Base-by-base conservation (phyloP, 208 protist species). In the Porcisia hertigi region DNA sequence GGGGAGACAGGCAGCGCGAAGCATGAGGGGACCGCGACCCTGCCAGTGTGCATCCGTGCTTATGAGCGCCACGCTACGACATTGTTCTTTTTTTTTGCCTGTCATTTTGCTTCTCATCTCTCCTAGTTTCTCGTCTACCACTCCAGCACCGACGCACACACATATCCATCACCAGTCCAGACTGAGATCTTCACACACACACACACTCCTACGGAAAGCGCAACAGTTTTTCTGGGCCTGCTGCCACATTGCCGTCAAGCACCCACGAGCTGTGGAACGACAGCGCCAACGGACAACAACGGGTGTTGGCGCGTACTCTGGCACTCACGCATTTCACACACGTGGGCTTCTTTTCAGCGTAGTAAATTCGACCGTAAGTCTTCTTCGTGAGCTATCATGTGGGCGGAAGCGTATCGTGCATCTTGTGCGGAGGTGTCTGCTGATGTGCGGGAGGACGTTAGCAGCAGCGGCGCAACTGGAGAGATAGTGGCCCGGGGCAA, bases 401-500 rank as follows among this genome's bases (percentile, higher is more conserved):
- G 88, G 88, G 76, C 63, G 8, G 83, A 87, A 25, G 59, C 83
- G 25, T 95, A 95, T 77, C 59, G 58, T 23, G 41, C 74, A 12
- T 77, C 78, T 9, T 95, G 91, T 53, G 75, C 64, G 0, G 81
- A 87, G 23, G 47, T 67, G n/a, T 79, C 78, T 16, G 72, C 87
- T 0, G 77, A 72, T 52, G 82, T 89, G 65, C 78, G 91, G 2
- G 76, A 83, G 18, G 89, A 95, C 39, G 47, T 88, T 20, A 70
- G 79, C 34, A 64, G 11, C 65, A 47, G 45, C 25, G 59, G 82
- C 30, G 55, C 71, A 12, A 77, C 58, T 6, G 85, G 86, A 5
- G 71, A 54, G 3, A 59, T 94, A 20, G 52, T 76, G 25, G 70
- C 89, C 6, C 71, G 76, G 30, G 92, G 92, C 57, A 96, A 94